Evolutionary conservation across 371 early-diverging fungal species (phyloP).

Genomic region (Neoconidiobolus thromboides): DNA sequence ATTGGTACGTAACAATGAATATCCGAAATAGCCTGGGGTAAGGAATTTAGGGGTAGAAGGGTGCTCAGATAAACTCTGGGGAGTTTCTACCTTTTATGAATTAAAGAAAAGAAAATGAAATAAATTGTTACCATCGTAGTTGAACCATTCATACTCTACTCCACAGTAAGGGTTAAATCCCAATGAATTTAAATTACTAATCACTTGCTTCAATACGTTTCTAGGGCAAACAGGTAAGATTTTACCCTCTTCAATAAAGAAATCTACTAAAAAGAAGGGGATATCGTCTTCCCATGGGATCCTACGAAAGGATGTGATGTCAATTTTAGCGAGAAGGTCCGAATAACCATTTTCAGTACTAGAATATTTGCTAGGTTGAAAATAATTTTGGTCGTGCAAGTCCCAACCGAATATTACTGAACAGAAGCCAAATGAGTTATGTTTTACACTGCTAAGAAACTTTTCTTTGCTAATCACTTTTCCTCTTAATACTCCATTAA

Average conservation of each 20-base stretch:
- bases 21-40: constrained; percentile 72
- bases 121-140: constrained; percentile 41
- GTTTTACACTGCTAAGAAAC: constrained; percentile 35
- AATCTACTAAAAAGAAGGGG: constrained; percentile 52
- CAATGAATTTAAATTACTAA: constrained; percentile 19
- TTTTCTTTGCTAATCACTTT: constrained; percentile 48
- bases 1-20: constrained; percentile 49
- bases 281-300: constrained; percentile 61
- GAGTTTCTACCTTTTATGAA: no score
- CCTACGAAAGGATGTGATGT: constrained; percentile 38
- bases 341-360: constrained; percentile 24
- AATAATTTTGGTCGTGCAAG: constrained; percentile 33
- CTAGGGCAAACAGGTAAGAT: constrained; percentile 51
- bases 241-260: constrained; percentile 24
- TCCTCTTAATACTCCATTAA: constrained; percentile 58
- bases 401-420: constrained; percentile 79
- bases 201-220: constrained; percentile 28
- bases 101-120: no score
- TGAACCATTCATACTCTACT: constrained; percentile 66
- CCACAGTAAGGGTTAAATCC: constrained; percentile 44
- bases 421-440: constrained; percentile 52
- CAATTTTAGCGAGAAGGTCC: constrained; percentile 50
- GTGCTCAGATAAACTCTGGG: no score
- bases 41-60: no score
- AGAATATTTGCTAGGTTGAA: constrained; percentile 12